phyloP scores from a whole-genome alignment of 1,284 basidiomycete species.

The Somion occarium region DNA sequence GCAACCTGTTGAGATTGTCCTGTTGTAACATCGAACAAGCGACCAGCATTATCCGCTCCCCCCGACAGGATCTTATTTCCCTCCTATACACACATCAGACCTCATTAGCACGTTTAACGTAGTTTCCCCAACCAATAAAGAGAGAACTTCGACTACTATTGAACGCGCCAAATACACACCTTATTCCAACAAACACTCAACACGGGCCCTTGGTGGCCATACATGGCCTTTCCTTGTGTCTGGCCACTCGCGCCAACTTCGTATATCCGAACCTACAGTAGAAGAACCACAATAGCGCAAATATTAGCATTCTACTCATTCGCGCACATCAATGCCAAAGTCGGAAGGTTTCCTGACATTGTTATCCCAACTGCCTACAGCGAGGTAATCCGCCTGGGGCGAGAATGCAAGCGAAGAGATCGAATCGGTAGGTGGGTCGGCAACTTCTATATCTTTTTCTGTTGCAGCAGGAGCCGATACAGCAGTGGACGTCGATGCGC shows the following conservation, averaged over 20 bases:
- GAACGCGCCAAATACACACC: constrained; percentile 34
- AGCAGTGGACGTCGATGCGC: constrained; percentile 26
- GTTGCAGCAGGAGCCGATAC: constrained; percentile 21
- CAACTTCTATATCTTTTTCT: constrained; percentile 72
- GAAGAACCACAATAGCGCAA: constrained; percentile 3
- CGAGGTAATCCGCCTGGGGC: constrained; percentile 60
- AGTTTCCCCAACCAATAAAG: too few relatives aligned
- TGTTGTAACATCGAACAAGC: constrained; percentile 78
- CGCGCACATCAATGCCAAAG: not conserved
- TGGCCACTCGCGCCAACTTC: constrained; percentile 55
- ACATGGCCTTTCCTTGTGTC: constrained; percentile 78
- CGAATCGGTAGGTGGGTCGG: constrained; percentile 68
- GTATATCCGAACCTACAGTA: constrained; percentile 46
- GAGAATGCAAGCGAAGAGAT: constrained; percentile 71
- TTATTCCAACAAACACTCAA: constrained; percentile 83
- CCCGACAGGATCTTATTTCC: constrained; percentile 80
- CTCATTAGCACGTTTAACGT: not conserved
- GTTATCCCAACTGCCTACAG: constrained; percentile 78
- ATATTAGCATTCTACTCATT: not conserved
- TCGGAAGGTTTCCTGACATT: constrained; percentile 43
- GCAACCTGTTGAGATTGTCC: constrained; percentile 74
- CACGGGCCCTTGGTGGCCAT: constrained; percentile 79
- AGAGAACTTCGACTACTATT: too few relatives aligned
- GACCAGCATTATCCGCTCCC: constrained; percentile 83
- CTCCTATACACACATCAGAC: constrained; percentile 52